Evolutionary conservation across 164 flowering plant species (phyloP), one percentile per base, ranked within the genome.

Genomic region (Dillenia suffruticosa): DNA sequence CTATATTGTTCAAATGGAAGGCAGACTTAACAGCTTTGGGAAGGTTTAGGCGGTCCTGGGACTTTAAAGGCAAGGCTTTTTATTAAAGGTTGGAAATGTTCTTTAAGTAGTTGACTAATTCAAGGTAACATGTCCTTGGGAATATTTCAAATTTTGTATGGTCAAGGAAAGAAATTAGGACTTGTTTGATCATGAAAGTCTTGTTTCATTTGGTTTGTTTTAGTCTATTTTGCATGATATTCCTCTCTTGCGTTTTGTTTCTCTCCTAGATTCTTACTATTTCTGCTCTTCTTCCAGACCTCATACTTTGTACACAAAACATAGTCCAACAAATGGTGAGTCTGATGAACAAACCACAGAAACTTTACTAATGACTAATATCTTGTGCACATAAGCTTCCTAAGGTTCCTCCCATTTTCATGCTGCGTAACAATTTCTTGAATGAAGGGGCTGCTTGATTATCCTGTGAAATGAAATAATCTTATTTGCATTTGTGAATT

Each of bases 161-260:
- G 13, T 51, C 9, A 10, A 44, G 32, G 48, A 51, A 40, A 16
- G 51, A 11, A 26, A 6, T 56, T 9, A 8, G 11, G 50, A 40
- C 61, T 47, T 47, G 67, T 26, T 46, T 8, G 11, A 44, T 54
- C 64, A 59, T 60, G 60, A 44, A 46, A 60, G 54, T 54, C 44
- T 60, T 32, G 40, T 32, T 32, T 32, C 40, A 5, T 32, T 32
- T 32, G 40, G 40, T 32, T 32, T 32, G 40, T 4, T 32, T 32
- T 32, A 7, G 40, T 32, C 5, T 32, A 32, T 32, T 32, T 32
- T 5, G 7, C 40, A 32, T 5, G 40, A 32, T 32, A 32, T 32
- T 4, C 6, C 40, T 32, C 40, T 32, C 7, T 32, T 32, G 40
- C 40, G 6, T 32, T 32, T 32, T 32, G 40, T 32, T 32, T 32